A percentile compares a stretch with the other conserved stretches of the same genome.
Evolutionary conservation across 73 alveolate genomes (phyloP).

Genomic region (Paraurostyla sp.): DNA sequence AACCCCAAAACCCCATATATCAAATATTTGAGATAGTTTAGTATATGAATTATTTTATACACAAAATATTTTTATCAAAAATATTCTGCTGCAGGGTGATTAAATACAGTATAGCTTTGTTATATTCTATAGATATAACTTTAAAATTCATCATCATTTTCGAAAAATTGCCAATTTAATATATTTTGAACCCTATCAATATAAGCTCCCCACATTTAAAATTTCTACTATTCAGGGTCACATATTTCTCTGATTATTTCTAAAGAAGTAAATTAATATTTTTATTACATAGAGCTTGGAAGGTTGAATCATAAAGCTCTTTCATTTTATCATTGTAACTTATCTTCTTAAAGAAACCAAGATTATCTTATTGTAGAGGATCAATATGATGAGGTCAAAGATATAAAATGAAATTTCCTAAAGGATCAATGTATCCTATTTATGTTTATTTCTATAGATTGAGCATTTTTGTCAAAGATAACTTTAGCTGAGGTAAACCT

Average conservation of each 20-base stretch:
- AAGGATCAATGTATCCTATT: constrained; percentile 25
- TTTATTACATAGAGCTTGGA: constrained; percentile 21
- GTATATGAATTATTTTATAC: too few species aligned
- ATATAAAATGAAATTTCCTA: background rate
- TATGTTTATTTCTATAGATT: background rate
- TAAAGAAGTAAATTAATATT: background rate
- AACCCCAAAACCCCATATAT: too few species aligned
- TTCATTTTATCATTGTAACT: constrained; percentile 42
- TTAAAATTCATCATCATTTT: constrained; percentile 35
- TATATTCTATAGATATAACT: background rate
- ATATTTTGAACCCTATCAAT: background rate
- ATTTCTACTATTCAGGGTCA: background rate
- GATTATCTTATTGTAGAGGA: background rate
- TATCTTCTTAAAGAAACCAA: constrained; percentile 38
- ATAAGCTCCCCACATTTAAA: constrained; percentile 8
- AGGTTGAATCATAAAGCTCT: constrained; percentile 12
- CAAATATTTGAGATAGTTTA: too few species aligned
- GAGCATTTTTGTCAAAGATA: constrained; percentile 11
- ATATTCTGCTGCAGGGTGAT: constrained; percentile 41
- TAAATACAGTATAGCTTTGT: constrained; percentile 13
- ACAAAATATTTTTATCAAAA: constrained; percentile 3
- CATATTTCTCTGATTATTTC: constrained; percentile 7
- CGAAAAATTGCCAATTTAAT: constrained; percentile 13
- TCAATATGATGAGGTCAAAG: constrained; percentile 42
- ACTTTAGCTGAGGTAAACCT: background rate